phyloP scores from a whole-genome alignment of 805 yeast species.

The Yamadazyma scolyti region DNA sequence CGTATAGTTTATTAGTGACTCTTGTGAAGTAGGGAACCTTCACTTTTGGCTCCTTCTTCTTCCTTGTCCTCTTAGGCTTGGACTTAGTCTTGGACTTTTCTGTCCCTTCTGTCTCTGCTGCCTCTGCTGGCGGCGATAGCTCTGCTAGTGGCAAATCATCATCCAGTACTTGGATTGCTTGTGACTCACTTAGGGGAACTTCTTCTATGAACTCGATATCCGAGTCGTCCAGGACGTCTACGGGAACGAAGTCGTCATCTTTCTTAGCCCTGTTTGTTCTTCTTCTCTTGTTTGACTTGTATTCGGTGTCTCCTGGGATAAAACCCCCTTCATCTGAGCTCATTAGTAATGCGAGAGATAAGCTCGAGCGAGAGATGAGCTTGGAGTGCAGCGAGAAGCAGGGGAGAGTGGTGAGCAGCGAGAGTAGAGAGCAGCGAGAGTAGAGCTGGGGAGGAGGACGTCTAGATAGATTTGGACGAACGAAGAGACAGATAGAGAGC shows the following conservation, averaged over 20 bases:
- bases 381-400: too few relatives aligned
- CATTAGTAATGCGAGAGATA: too few relatives aligned
- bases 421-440: too few relatives aligned
- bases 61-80: slow-evolving; percentile 5
- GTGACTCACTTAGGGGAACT: background rate
- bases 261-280: slow-evolving; percentile 13
- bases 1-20: slow-evolving; percentile 63
- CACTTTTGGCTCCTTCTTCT: slow-evolving; percentile 41
- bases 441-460: too few relatives aligned
- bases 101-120: slow-evolving; percentile 7
- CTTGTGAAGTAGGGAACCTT: slow-evolving; percentile 68
- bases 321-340: slow-evolving; percentile 36
- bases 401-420: too few relatives aligned
- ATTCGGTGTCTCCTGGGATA: slow-evolving; percentile 33
- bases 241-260: slow-evolving; percentile 19
- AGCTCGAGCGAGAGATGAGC: too few relatives aligned
- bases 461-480: too few relatives aligned
- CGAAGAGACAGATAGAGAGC: too few relatives aligned
- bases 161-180: slow-evolving; percentile 4
- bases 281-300: slow-evolving; percentile 15
- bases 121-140: slow-evolving; percentile 10
- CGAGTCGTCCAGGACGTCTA: slow-evolving; percentile 13
- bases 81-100: slow-evolving; percentile 21
- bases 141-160: slow-evolving; percentile 23
- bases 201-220: slow-evolving; percentile 4